These are phyloP conservation scores for Coniochaeta sp. DNA, from an alignment of 2,329 filamentous ascomycete genomes.

Conservation along the genomic window DNA sequence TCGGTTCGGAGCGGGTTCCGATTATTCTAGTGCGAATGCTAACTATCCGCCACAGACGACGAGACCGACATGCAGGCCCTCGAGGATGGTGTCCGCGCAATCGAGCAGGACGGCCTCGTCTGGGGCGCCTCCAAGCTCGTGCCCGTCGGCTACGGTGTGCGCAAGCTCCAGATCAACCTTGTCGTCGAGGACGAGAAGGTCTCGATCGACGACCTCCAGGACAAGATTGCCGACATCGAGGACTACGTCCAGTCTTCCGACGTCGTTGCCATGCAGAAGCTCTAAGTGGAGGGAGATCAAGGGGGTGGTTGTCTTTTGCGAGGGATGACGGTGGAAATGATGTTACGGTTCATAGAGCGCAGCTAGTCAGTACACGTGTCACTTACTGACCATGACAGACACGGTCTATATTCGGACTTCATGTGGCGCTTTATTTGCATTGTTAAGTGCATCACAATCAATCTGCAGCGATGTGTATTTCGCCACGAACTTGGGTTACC, in stretches of 20 bases:
- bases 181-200: conserved; percentile 97
- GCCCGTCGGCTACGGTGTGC: conserved; percentile 90
- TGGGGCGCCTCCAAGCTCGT: conserved; percentile 90
- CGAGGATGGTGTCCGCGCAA: conserved; percentile 69
- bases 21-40: background rate
- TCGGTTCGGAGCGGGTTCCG: background rate
- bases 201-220: conserved; percentile 78
- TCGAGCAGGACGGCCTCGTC: conserved; percentile 85
- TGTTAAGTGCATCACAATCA: background rate
- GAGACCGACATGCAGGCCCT: conserved; percentile 84
- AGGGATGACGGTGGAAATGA: background rate
- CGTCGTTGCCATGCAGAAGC: conserved; percentile 84
- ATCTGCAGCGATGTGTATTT: too few relatives aligned
- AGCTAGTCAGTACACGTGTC: conserved; percentile 3
- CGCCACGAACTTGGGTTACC: too few relatives aligned
- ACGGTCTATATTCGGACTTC: background rate
- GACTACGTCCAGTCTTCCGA: conserved; percentile 96
- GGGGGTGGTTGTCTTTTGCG: background rate
- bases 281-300: conserved; percentile 49
- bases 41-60: conserved; percentile 51
- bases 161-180: conserved; percentile 98
- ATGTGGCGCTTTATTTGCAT: background rate
- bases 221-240: conserved; percentile 75
- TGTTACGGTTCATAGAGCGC: conserved; percentile 3
- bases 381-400: conserved; percentile 3